phyloP scores from a whole-genome alignment of 441 rosid species.

The Eutrema salsugineum region DNA sequence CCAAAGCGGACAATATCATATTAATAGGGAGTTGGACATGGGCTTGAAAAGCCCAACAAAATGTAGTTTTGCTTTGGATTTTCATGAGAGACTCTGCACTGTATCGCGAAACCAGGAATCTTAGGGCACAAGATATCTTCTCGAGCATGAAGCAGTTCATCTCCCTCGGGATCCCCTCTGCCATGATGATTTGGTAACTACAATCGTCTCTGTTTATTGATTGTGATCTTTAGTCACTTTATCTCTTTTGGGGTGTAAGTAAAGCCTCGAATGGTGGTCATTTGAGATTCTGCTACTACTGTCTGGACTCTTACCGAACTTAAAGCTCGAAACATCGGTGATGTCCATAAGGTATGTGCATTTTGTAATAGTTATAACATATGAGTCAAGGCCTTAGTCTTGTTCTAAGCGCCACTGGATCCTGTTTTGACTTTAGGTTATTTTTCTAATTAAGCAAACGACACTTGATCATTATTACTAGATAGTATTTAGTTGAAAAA shows the following conservation, averaged over 20 bases:
- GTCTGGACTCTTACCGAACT: conserved; percentile 51
- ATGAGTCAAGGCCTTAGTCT: no score
- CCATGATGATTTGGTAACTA: conserved; percentile 57
- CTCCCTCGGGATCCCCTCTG: conserved; percentile 47
- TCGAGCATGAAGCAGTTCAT: conserved; percentile 38
- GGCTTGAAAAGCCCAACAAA: no score
- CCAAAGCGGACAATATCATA: no score
- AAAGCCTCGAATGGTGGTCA: conserved; percentile 70
- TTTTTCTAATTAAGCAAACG: no score
- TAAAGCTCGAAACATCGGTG: conserved; percentile 58
- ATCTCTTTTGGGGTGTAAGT: background rate
- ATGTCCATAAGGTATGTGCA: conserved; percentile 51
- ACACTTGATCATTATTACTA: no score
- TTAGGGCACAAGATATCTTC: conserved; percentile 29
- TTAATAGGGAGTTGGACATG: no score
- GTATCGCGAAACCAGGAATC: conserved; percentile 31
- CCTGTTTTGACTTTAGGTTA: no score
- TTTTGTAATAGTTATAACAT: no score
- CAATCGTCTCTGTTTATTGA: background rate
- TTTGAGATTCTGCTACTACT: conserved; percentile 46
- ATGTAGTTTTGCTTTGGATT: conserved; percentile 28
- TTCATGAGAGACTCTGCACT: conserved; percentile 40
- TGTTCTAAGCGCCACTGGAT: no score
- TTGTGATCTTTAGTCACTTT: background rate
- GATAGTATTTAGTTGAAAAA: no score